phyloP scores from a whole-genome alignment of 176 grass and related monocot species.

The Calamus simplicifolius region DNA sequence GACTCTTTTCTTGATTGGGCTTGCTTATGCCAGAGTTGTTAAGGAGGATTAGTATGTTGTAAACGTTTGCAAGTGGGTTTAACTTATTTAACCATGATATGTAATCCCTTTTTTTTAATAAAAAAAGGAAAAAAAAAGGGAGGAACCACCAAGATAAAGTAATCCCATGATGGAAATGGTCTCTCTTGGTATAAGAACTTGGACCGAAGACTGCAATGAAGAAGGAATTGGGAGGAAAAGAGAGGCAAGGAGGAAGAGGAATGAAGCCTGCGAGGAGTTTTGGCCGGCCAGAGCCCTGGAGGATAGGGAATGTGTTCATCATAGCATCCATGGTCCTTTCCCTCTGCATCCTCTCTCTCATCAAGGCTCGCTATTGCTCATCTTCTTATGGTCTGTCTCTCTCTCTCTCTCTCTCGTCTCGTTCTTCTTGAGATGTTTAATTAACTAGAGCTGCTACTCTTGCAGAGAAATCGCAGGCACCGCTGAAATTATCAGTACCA shows the following conservation, averaged over 20 bases:
- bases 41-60: too few relatives aligned
- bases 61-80: too few relatives aligned
- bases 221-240: neutral
- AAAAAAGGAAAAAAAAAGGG: too few relatives aligned
- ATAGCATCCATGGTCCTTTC: slow-evolving; percentile 57
- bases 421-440: neutral
- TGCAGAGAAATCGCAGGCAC: slow-evolving; percentile 6
- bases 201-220: too few relatives aligned
- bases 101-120: too few relatives aligned
- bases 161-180: too few relatives aligned
- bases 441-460: neutral
- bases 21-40: too few relatives aligned
- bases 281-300: slow-evolving; percentile 34
- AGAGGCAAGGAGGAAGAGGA: neutral
- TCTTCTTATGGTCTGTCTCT: slow-evolving; percentile 11
- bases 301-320: slow-evolving; percentile 51
- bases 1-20: too few relatives aligned
- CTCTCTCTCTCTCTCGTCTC: neutral
- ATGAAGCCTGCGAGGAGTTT: slow-evolving; percentile 53
- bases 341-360: slow-evolving; percentile 45
- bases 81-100: too few relatives aligned
- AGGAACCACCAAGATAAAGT: too few relatives aligned
- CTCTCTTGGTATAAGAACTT: too few relatives aligned
- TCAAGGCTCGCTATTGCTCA: slow-evolving; percentile 49
- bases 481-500: neutral